Evolutionary conservation across 768 basidiomycete species (phyloP), one percentile per base, ranked within the genome.

Genomic region (Termitomyces eurrhizus): DNA sequence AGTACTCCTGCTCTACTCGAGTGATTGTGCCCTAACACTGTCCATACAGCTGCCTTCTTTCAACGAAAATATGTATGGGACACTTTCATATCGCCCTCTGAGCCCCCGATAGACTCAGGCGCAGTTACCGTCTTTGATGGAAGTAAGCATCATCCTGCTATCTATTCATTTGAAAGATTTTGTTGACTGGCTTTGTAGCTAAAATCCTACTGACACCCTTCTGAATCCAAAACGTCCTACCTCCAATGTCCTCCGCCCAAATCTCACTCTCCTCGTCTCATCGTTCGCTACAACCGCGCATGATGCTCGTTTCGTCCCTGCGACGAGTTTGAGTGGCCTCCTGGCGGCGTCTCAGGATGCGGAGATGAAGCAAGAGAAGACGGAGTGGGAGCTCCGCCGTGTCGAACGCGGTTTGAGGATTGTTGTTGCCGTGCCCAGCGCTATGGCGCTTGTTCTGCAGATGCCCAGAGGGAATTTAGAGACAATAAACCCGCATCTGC

Each of bases 391-490:
- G 68, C 83, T 79, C 13, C 82, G 96, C 44, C 83, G 91, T 21
- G 83, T 98, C 1, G 97, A 99, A 73, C 78, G 97, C 35, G 97
- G 97, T 4, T 88, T 92, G 7, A 77, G 89, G 60, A 95, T 98
- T 36, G 94, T 98, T 4, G 86, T 89, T 0, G 90, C 89, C 14
- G 88, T 97, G 0, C 89, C 95, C 0, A 93, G 88, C 60, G 76
- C 85, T 8, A 98, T 95, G 92, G 87, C 83, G 66, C 73, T 99
- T 37, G 91, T 98, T 0, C 76, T 99, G 11, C 97, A 99, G 74
- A 98, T 98, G 96, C 97, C 96, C 0, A 78, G 97, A 64, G 97
- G 97, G 1, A 98, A 98, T 73, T 69, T 99, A 62, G 97, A 99
- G 77, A 98, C n/a, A 0, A 88, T 99, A 56, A 93, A 90, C 67